Evolutionary conservation across 805 yeast genomes (phyloP), one percentile per base, ranked within the genome.

Genomic region (Hanseniaspora taiwanica): DNA sequence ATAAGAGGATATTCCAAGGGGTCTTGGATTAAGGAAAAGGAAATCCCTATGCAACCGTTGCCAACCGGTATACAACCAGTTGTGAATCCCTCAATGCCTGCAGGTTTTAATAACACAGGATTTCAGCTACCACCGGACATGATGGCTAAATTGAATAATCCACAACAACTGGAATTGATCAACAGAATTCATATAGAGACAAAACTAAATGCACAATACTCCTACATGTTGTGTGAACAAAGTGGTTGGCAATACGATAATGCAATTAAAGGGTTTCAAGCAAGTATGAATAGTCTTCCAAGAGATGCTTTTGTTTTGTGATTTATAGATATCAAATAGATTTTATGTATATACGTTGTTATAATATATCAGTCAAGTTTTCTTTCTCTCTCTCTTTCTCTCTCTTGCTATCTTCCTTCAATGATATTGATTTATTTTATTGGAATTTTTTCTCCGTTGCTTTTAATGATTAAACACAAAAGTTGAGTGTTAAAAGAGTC

Each of bases 161-260:
- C 58, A 29, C 55, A 60, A 6, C 93, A 81, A 55, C 75, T 78
- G 46, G 78, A 76, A 42, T 58, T 84, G 4, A 67, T 83, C 14
- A 68, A 71, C 18, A 78, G 72, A 51, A 61, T 89, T 19, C 73
- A 80, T 60, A 56, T 69, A 21, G 83, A 80, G 46, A 87, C 96
- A 0, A 74, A 76, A 37, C 65, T 87, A 48, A 86, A 72, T 48
- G 65, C 81, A n/a, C 81, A 82, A 50, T 87, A 77, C 56, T 82
- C 89, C 0, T 62, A 76, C 21, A 74, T 87, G 81, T 69, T 91
- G 31, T 79, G 86, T 42, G 86, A 85, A 55, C 95, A 86, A 58
- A 84, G 94, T 52, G 70, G 73, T 40, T 87, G 93, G 87, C 80
- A 82, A 57, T 78, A 74, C 49, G 76, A 73, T 21, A 68, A 64